Evolutionary conservation across 176 grass and related monocot genomes (phyloP).

Genomic region (Triticum timopheevii): DNA sequence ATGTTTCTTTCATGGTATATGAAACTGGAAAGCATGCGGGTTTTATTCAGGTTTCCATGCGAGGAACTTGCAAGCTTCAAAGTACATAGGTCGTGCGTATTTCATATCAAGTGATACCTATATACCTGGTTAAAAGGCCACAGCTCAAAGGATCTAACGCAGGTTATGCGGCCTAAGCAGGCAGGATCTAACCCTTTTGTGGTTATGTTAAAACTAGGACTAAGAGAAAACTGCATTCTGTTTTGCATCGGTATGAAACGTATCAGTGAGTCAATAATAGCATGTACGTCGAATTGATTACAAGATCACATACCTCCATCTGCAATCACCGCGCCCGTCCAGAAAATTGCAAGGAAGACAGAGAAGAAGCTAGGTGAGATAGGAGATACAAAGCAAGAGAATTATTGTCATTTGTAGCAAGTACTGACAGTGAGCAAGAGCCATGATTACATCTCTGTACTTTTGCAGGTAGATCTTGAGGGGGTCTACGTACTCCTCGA

Average conservation of each 20-base stretch:
- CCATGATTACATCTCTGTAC: slow-evolving; percentile 73
- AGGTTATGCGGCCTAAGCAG: neutral
- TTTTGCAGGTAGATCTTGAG: slow-evolving; percentile 94
- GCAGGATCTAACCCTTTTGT: neutral
- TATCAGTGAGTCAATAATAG: neutral
- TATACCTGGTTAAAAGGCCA: neutral
- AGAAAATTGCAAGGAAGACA: slow-evolving; percentile 39
- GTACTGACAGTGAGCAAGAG: slow-evolving; percentile 7
- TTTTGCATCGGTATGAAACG: neutral
- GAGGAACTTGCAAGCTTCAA: neutral
- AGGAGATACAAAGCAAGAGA: neutral
- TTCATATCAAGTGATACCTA: neutral
- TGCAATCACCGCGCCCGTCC: slow-evolving; percentile 35
- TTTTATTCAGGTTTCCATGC: neutral
- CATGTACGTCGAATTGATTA: neutral
- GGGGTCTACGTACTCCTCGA: slow-evolving; percentile 96
- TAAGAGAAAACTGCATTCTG: neutral
- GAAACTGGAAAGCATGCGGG: neutral
- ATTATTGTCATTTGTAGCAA: neutral
- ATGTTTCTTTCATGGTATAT: neutral
- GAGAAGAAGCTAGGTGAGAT: slow-evolving; percentile 35
- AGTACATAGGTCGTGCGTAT: neutral
- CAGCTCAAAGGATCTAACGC: neutral
- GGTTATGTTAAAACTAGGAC: neutral
- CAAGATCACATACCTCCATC: slow-evolving; percentile 79